Evolutionary conservation across 2,329 filamentous ascomycete species (phyloP).

Genomic region (Curvularia sp.): DNA sequence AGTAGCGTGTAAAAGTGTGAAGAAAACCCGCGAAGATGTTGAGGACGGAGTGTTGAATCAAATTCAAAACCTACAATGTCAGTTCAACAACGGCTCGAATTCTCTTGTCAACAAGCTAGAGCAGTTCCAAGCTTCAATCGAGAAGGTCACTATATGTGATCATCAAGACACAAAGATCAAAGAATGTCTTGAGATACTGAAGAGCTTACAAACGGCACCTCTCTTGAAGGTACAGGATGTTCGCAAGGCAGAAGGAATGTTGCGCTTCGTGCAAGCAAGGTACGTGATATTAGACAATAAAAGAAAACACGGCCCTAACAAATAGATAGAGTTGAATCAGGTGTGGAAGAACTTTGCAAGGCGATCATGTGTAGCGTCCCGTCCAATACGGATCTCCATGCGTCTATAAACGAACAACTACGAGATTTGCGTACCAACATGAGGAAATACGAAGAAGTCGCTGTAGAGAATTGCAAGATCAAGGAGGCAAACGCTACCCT

Average conservation of each 20-base stretch:
- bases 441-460: conserved; percentile 29
- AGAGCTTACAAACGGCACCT: conserved; percentile 24
- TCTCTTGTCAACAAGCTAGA: conserved; percentile 27
- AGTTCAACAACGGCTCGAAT: conserved; percentile 20
- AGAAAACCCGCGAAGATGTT: conserved; percentile 27
- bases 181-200: conserved; percentile 30
- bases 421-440: conserved; percentile 27
- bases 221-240: conserved; percentile 32
- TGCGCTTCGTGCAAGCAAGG: conserved; percentile 34
- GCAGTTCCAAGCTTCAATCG: conserved; percentile 20
- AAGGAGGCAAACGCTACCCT: conserved; percentile 27
- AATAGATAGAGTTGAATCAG: conserved; percentile 27
- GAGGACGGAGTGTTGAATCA: conserved; percentile 31
- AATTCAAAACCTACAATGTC: conserved; percentile 25
- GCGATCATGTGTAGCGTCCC: conserved; percentile 6
- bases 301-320: conserved; percentile 11
- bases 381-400: conserved; percentile 16
- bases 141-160: conserved; percentile 6
- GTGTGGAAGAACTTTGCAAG: conserved; percentile 19
- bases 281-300: conserved; percentile 8
- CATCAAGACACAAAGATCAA: conserved; percentile 14
- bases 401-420: conserved; percentile 26
- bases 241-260: conserved; percentile 32
- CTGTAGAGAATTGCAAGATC: conserved; percentile 22
- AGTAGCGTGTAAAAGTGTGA: conserved; percentile 30